Conservation (phyloP, 768 basidiomycete genomes). For the Gymnopilus dilepis region DNA sequence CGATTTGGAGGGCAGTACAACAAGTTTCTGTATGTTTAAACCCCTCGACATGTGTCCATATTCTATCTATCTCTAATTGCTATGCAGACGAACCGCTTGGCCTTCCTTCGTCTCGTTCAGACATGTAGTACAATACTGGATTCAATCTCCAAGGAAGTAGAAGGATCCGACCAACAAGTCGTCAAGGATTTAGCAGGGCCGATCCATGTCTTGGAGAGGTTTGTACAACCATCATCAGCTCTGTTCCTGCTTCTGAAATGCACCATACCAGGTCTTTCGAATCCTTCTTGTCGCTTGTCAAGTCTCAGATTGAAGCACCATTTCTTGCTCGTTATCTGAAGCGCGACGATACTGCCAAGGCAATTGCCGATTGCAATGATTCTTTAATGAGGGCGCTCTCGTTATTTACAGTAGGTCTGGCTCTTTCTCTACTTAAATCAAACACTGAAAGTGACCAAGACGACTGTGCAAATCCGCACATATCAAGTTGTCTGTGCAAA, state of each 20-base stretch:
- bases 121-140: constrained; percentile 65
- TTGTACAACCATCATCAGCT: too few species aligned
- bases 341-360: constrained; percentile 57
- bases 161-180: constrained; percentile 48
- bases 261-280: constrained; percentile 20
- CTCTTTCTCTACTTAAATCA: not conserved
- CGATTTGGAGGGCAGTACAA: constrained; percentile 63
- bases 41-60: not conserved
- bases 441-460: constrained; percentile 5
- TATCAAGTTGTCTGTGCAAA: constrained; percentile 31
- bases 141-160: constrained; percentile 58
- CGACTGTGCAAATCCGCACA: constrained; percentile 32
- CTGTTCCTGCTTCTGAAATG: too few species aligned
- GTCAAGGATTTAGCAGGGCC: constrained; percentile 51
- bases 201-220: constrained; percentile 51
- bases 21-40: constrained; percentile 55
- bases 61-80: not conserved
- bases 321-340: constrained; percentile 74
- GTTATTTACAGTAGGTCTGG: constrained; percentile 28
- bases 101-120: constrained; percentile 65
- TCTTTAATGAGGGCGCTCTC: constrained; percentile 58
- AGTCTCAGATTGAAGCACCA: constrained; percentile 57
- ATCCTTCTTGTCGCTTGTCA: constrained; percentile 37
- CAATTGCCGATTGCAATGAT: constrained; percentile 55
- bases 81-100: constrained; percentile 59